Conservation (phyloP, 2,329 filamentous ascomycete species). For the Fusarium keratoplasticum region DNA sequence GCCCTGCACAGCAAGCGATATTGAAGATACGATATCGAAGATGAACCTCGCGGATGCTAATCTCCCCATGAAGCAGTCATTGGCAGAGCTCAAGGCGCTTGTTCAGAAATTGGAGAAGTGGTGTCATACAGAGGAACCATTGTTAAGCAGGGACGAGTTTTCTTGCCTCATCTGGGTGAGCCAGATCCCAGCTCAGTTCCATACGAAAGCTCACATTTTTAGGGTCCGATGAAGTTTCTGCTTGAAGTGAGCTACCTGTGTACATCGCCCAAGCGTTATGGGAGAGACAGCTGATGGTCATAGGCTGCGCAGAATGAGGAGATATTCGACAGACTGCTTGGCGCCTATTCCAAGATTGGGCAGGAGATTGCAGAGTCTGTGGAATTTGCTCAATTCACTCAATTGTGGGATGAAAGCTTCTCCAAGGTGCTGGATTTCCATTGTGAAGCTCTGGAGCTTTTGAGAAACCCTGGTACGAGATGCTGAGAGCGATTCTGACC, state of each 20-base stretch:
- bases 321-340: slow-evolving; percentile 6
- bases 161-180: slow-evolving; percentile 20
- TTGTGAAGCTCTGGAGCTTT: slow-evolving; percentile 4
- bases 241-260: neutral
- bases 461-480: neutral
- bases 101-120: slow-evolving; percentile 17
- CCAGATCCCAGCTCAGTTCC: too few species aligned
- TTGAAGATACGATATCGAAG: neutral
- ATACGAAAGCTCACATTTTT: neutral
- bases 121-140: slow-evolving; percentile 3
- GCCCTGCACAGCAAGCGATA: neutral
- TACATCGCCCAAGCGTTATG: neutral
- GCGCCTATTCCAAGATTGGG: slow-evolving; percentile 11
- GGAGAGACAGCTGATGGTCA: neutral
- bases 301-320: slow-evolving; percentile 3
- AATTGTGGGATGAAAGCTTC: neutral
- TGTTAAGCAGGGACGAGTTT: slow-evolving; percentile 7
- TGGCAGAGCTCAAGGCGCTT: neutral
- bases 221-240: slow-evolving; percentile 27
- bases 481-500: neutral
- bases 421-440: slow-evolving; percentile 18
- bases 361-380: slow-evolving; percentile 1
- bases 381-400: neutral
- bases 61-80: neutral
- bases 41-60: neutral